Conservation (phyloP, 441 rosid genomes). For the Erodium trifolium region DNA sequence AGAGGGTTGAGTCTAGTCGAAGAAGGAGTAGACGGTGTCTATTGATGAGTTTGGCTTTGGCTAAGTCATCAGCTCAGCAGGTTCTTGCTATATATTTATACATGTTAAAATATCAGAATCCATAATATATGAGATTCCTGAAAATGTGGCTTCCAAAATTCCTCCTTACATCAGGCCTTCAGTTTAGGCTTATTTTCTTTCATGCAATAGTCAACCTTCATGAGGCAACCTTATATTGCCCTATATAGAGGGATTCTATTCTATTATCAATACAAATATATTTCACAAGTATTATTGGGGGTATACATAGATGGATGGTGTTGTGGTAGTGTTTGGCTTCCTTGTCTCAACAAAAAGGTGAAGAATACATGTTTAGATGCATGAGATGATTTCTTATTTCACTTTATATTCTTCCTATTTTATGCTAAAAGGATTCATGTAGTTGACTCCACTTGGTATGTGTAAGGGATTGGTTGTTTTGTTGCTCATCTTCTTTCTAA, state of each 20-base stretch:
- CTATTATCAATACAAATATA: constrained; percentile 6
- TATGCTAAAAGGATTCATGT: background rate
- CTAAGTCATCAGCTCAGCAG: constrained; percentile 76
- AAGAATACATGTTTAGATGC: background rate
- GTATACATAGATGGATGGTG: constrained; percentile 5
- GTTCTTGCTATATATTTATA: constrained; percentile 32
- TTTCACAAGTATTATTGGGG: constrained; percentile 6
- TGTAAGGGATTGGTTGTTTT: constrained; percentile 1
- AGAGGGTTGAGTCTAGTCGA: constrained; percentile 91
- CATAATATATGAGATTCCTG: constrained; percentile 1
- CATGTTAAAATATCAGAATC: background rate
- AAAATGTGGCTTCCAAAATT: background rate
- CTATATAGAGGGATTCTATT: background rate
- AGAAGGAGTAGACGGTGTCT: constrained; percentile 97
- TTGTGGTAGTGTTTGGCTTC: constrained; percentile 1
- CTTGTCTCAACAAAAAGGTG: background rate
- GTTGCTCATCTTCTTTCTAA: background rate
- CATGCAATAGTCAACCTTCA: background rate
- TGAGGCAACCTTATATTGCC: background rate
- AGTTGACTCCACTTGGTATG: background rate
- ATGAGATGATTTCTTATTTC: constrained; percentile 1
- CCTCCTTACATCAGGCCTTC: background rate
- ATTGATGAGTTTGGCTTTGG: constrained; percentile 92
- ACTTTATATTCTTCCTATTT: background rate
- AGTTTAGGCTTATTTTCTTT: constrained; percentile 1